Evolutionary conservation across 2,329 filamentous ascomycete genomes (phyloP).

Genomic region (Cercospora sp.): DNA sequence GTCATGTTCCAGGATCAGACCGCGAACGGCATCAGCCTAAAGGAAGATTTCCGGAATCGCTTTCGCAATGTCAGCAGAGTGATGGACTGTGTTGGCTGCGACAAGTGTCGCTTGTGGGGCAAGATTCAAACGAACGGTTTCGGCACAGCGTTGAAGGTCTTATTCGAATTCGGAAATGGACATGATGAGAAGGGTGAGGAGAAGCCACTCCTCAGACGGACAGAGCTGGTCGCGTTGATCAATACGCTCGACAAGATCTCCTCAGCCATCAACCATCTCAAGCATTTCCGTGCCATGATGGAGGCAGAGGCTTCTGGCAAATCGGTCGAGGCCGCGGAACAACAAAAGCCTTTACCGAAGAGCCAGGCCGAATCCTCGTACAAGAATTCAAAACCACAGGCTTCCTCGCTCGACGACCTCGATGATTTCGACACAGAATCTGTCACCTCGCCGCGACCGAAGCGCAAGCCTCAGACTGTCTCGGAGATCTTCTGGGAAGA

Average conservation of each 20-base stretch:
- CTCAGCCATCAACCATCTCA: conserved; percentile 73
- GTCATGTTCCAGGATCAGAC: conserved; percentile 77
- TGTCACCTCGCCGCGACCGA: conserved; percentile 5
- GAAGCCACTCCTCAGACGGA: conserved; percentile 75
- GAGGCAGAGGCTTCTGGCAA: conserved; percentile 31
- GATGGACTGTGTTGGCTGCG: conserved; percentile 98
- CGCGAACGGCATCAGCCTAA: conserved; percentile 65
- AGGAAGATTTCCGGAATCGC: conserved; percentile 95
- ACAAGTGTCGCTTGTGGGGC: conserved; percentile 97
- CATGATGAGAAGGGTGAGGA: conserved; percentile 57
- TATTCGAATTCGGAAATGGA: conserved; percentile 91
- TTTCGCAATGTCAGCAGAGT: conserved; percentile 95
- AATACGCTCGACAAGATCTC: conserved; percentile 91
- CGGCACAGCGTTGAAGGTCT: conserved; percentile 88
- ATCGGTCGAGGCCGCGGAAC: conserved; percentile 20
- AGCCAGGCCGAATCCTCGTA: conserved; percentile 13
- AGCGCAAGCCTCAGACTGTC: conserved; percentile 45
- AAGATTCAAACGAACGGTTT: conserved; percentile 95
- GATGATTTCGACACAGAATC: conserved; percentile 33
- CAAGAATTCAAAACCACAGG: conserved; percentile 18
- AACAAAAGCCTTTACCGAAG: conserved; percentile 19
- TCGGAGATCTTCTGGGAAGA: conserved; percentile 65
- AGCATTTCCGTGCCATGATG: conserved; percentile 65
- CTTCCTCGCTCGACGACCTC: conserved; percentile 24
- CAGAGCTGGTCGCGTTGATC: conserved; percentile 89